Percentiles rank a stretch among this genome's conserved stretches.
phyloP scores from a whole-genome alignment of 768 basidiomycete species.

The Pleurotus platypus region DNA sequence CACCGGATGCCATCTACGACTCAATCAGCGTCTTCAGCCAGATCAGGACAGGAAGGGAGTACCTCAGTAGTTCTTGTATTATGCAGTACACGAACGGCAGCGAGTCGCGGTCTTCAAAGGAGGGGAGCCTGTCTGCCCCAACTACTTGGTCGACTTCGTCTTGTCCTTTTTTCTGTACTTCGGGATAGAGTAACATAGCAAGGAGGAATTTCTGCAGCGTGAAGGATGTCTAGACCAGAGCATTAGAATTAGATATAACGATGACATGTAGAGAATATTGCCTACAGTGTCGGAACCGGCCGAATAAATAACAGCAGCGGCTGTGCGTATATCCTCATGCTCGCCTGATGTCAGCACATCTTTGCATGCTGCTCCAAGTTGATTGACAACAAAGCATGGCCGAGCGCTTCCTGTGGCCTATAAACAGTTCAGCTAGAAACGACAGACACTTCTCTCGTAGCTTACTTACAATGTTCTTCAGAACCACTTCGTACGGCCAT shows the following conservation, averaged over 20 bases:
- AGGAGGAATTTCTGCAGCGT: constrained; percentile 17
- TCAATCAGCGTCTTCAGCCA: background rate
- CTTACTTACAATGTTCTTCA: background rate
- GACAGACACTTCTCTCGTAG: too few species aligned
- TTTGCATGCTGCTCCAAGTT: too few species aligned
- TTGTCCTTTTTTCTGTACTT: constrained; percentile 21
- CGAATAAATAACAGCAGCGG: background rate
- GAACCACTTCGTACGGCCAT: background rate
- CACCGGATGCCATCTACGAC: background rate
- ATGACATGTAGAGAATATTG: too few species aligned
- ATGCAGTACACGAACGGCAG: constrained; percentile 35
- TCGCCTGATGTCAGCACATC: too few species aligned
- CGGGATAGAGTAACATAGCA: constrained; percentile 24
- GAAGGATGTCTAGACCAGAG: background rate
- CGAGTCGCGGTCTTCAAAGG: constrained; percentile 29
- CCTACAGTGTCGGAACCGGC: too few species aligned
- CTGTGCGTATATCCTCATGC: too few species aligned
- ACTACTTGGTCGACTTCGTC: constrained; percentile 26
- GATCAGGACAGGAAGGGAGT: constrained; percentile 21
- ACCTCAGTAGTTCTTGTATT: constrained; percentile 32
- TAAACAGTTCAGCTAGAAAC: too few species aligned
- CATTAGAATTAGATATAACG: too few species aligned
- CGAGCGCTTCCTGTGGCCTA: too few species aligned
- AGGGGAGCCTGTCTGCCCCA: constrained; percentile 34
- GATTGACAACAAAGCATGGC: too few species aligned